phyloP scores from a whole-genome alignment of 202 grass and related monocot species.

The Bolboschoenoplectus hybrid region DNA sequence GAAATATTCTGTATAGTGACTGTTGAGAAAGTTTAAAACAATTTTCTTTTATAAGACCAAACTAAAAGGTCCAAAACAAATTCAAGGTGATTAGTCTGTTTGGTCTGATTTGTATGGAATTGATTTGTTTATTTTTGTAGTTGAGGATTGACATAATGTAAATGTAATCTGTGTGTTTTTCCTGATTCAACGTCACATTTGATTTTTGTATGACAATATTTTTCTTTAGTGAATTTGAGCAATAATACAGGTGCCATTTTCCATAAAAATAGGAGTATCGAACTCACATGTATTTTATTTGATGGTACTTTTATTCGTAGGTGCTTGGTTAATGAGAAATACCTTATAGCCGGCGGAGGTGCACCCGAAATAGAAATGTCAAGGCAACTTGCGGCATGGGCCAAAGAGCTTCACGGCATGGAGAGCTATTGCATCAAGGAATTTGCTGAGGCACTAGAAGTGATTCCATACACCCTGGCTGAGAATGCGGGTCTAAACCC shows the following conservation, averaged over 20 bases:
- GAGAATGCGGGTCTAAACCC: conserved; percentile 89
- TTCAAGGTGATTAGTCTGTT: not conserved
- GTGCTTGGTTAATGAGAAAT: conserved; percentile 90
- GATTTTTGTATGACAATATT: not conserved
- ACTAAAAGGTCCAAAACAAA: not conserved
- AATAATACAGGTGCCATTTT: not conserved
- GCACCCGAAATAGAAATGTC: conserved; percentile 94
- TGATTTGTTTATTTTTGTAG: not conserved
- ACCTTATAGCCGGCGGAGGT: conserved; percentile 86
- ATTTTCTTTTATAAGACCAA: not conserved
- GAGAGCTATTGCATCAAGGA: conserved; percentile 95
- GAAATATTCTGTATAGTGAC: not conserved
- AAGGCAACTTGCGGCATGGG: conserved; percentile 71
- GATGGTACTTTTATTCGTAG: conserved; percentile 36
- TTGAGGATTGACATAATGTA: not conserved
- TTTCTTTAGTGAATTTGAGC: not conserved
- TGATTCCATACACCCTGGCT: conserved; percentile 82
- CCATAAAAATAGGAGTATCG: not conserved
- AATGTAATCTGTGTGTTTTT: not conserved
- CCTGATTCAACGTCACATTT: not conserved
- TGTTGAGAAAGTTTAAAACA: not conserved
- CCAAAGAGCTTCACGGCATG: conserved; percentile 86
- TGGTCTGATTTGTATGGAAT: not conserved
- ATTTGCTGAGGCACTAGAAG: conserved; percentile 80
- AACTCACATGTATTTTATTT: not conserved